These are phyloP conservation scores for Mucor sp. DNA, from an alignment of 371 early-diverging fungal genomes.

Conservation along the genomic window DNA sequence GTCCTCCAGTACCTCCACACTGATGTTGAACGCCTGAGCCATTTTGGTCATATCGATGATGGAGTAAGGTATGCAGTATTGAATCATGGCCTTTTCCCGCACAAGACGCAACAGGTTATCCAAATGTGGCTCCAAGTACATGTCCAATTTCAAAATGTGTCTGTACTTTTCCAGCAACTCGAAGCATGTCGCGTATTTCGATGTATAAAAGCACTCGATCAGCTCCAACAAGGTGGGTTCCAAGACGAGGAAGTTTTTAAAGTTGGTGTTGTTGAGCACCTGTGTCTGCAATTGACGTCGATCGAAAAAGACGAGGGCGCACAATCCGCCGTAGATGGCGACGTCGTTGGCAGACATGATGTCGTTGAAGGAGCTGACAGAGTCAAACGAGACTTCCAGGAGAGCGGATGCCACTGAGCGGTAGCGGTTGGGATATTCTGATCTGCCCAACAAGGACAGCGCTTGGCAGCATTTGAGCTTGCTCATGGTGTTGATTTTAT, in stretches of 20 bases:
- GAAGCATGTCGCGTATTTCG: conserved; percentile 74
- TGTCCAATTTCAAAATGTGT: conserved; percentile 72
- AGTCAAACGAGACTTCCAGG: conserved; percentile 67
- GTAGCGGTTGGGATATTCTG: conserved; percentile 55
- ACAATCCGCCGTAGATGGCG: conserved; percentile 81
- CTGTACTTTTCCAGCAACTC: conserved; percentile 67
- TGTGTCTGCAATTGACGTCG: conserved; percentile 68
- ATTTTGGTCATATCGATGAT: conserved; percentile 80
- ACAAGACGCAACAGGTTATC: conserved; percentile 67
- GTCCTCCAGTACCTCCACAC: conserved; percentile 62
- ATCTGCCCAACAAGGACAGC: conserved; percentile 54
- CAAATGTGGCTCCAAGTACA: conserved; percentile 72
- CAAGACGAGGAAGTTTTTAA: conserved; percentile 78
- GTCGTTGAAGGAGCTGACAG: conserved; percentile 41
- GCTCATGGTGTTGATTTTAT: conserved; percentile 56
- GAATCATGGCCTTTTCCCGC: conserved; percentile 77
- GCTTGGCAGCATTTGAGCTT: conserved; percentile 73
- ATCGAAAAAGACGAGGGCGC: conserved; percentile 80
- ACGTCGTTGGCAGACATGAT: conserved; percentile 81
- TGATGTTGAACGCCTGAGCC: conserved; percentile 72
- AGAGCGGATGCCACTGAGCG: conserved; percentile 65
- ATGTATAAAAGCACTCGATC: conserved; percentile 72
- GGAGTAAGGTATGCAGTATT: conserved; percentile 81
- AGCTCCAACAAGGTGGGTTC: conserved; percentile 79
- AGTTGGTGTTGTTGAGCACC: conserved; percentile 72